These are phyloP conservation scores for Blastobotrys parvus DNA, from an alignment of 805 yeast genomes.

Conservation along the genomic window DNA sequence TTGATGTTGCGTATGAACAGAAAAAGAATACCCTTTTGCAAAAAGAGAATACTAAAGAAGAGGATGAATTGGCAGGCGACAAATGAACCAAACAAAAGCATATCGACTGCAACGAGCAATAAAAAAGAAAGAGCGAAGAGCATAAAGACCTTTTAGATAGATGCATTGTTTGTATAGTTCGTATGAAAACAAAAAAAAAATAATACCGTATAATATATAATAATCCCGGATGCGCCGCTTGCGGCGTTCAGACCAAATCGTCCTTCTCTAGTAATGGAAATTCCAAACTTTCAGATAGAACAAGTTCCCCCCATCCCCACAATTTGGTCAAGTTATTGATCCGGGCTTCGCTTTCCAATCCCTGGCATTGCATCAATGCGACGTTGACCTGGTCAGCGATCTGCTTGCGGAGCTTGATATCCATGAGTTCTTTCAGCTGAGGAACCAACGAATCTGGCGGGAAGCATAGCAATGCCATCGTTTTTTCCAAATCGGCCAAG, in stretches of 20 bases:
- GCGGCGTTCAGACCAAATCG: conserved; percentile 13
- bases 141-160: too few species aligned
- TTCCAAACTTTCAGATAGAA: conserved; percentile 31
- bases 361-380: conserved; percentile 42
- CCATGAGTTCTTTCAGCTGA: conserved; percentile 47
- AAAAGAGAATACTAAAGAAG: neutral
- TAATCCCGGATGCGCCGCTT: too few species aligned
- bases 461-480: conserved; percentile 70
- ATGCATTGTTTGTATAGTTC: too few species aligned
- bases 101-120: too few species aligned
- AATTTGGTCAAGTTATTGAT: conserved; percentile 49
- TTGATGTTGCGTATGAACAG: conserved; percentile 18
- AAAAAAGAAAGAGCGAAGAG: too few species aligned
- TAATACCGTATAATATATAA: too few species aligned
- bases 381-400: conserved; percentile 67
- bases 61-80: neutral
- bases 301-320: conserved; percentile 59
- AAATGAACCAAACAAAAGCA: too few species aligned
- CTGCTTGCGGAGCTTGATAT: conserved; percentile 50
- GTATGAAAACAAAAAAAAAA: too few species aligned
- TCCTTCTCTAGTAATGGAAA: conserved; percentile 27
- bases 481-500: conserved; percentile 65
- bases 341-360: conserved; percentile 28
- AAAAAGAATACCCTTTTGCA: conserved; percentile 3
- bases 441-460: conserved; percentile 30